phyloP scores from a whole-genome alignment of 768 basidiomycete species.

The Mycena indigotica region DNA sequence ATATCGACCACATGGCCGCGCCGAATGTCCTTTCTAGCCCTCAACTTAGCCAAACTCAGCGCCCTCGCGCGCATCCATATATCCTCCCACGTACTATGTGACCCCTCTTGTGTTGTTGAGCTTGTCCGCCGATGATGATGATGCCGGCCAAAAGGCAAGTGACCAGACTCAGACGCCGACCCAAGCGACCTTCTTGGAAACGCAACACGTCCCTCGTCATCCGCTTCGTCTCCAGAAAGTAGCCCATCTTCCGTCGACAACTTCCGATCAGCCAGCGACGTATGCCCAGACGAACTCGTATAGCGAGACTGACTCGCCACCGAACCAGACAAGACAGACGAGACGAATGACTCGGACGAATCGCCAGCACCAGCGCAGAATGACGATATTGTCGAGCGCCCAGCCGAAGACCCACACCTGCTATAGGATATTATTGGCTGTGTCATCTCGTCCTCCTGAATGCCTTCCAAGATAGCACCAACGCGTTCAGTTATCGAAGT shows the following conservation, averaged over 20 bases:
- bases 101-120: background rate
- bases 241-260: background rate
- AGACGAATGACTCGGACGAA: constrained; percentile 6
- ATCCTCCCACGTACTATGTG: constrained; percentile 6
- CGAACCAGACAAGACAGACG: constrained; percentile 6
- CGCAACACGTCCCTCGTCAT: constrained; percentile 4
- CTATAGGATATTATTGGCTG: no score
- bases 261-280: background rate
- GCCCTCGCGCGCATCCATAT: constrained; percentile 18
- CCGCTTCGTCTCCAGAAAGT: constrained; percentile 1
- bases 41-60: constrained; percentile 16
- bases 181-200: background rate
- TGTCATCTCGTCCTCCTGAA: background rate
- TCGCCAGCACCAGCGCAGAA: constrained; percentile 8
- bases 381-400: constrained; percentile 16
- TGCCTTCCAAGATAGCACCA: constrained; percentile 13
- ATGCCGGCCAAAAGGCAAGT: background rate
- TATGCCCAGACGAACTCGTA: background rate
- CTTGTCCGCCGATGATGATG: background rate
- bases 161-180: background rate
- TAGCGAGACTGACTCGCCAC: background rate
- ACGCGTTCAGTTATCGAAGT: background rate
- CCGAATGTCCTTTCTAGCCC: constrained; percentile 16
- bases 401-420: constrained; percentile 10
- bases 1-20: constrained; percentile 8